These are phyloP conservation scores for Fomitopsis schrenkii DNA, from an alignment of 1,284 basidiomycete species.

Conservation along the genomic window DNA sequence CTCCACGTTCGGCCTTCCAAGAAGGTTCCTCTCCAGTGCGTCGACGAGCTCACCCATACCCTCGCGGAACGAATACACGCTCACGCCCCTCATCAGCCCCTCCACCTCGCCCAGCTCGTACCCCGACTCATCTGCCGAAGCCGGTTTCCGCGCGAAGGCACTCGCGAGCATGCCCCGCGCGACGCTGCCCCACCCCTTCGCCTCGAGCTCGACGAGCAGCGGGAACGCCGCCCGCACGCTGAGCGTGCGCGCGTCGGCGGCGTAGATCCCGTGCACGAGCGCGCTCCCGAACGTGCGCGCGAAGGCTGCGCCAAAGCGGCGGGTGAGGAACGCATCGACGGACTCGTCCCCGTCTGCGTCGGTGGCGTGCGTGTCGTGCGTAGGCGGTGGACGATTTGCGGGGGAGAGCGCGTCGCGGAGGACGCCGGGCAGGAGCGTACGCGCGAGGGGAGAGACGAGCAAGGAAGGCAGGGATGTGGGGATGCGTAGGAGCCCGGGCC, in stretches of 20 bases:
- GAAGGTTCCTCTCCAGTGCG: conserved; percentile 50
- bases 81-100: conserved; percentile 52
- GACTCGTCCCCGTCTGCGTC: conserved; percentile 50
- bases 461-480: conserved; percentile 40
- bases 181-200: conserved; percentile 64
- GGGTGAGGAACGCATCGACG: conserved; percentile 73
- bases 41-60: conserved; percentile 73
- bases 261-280: conserved; percentile 91
- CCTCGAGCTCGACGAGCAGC: conserved; percentile 65
- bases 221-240: conserved; percentile 81
- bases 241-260: conserved; percentile 73
- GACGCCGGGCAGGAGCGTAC: conserved; percentile 49
- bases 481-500: conserved; percentile 41
- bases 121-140: conserved; percentile 22
- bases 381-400: conserved; percentile 30
- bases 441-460: conserved; percentile 43
- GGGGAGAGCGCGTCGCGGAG: conserved; percentile 55
- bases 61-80: conserved; percentile 78
- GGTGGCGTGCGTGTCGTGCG: not conserved
- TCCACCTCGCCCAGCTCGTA: conserved; percentile 54
- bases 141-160: conserved; percentile 11
- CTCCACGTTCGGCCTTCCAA: conserved; percentile 50
- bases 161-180: conserved; percentile 54
- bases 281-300: conserved; percentile 80
- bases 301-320: conserved; percentile 72